These are phyloP conservation scores for Arthromyces matolae DNA, from an alignment of 768 basidiomycete species.

Conservation along the genomic window DNA sequence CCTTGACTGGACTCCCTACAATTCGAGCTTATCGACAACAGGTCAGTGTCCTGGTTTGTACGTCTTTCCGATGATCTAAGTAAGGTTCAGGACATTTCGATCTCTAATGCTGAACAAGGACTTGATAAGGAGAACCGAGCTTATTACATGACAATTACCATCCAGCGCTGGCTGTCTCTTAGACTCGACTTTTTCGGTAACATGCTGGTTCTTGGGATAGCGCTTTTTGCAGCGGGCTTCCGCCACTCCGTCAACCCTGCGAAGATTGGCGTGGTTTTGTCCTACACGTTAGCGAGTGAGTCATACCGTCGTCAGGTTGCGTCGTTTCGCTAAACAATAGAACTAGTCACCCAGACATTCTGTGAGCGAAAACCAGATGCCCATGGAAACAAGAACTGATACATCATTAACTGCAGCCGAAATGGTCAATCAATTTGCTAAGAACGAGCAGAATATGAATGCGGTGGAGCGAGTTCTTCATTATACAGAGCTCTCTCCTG, in stretches of 20 bases:
- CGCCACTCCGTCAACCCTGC: constrained; percentile 52
- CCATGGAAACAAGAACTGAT: neutral
- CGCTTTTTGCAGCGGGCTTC: constrained; percentile 63
- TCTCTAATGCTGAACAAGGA: constrained; percentile 47
- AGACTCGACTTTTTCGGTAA: constrained; percentile 67
- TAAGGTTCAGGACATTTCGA: constrained; percentile 42
- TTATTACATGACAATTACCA: constrained; percentile 59
- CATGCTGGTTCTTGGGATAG: constrained; percentile 65
- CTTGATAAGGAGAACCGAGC: constrained; percentile 60
- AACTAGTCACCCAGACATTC: constrained; percentile 53
- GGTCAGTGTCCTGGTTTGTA: constrained; percentile 26
- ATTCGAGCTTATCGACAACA: constrained; percentile 58
- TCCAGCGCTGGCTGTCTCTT: constrained; percentile 63
- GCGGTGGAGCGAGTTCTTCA: constrained; percentile 68
- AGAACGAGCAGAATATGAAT: constrained; percentile 70
- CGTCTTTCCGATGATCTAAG: neutral
- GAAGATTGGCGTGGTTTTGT: constrained; percentile 59
- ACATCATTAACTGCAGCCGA: constrained; percentile 37
- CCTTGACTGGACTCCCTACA: constrained; percentile 59
- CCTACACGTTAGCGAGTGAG: constrained; percentile 52
- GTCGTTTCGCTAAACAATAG: no score
- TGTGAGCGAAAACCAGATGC: constrained; percentile 33
- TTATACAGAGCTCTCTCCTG: constrained; percentile 58
- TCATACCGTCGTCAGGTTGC: no score
- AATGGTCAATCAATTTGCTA: constrained; percentile 53